Evolutionary conservation across 148 eudicot genomes (phyloP).

Genomic region (Heliosperma pusillum): DNA sequence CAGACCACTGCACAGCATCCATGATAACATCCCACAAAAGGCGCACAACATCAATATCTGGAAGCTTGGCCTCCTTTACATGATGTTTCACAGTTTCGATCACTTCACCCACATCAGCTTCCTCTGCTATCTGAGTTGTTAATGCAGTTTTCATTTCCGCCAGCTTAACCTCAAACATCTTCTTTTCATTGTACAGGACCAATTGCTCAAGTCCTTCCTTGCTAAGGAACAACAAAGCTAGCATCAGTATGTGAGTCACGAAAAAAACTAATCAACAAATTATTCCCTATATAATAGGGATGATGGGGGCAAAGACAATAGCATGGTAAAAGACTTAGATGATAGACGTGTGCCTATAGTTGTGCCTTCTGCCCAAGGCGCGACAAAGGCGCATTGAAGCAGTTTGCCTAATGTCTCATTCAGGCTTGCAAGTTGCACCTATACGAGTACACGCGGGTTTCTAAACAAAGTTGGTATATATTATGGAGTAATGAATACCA

Average conservation of each 20-base stretch:
- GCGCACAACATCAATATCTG: conserved; percentile 86
- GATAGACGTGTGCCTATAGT: not conserved
- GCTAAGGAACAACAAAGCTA: conserved; percentile 32
- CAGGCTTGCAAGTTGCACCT: not conserved
- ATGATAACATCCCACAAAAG: conserved; percentile 92
- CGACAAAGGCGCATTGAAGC: not conserved
- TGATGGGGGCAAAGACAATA: not conserved
- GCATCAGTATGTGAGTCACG: conserved; percentile 6
- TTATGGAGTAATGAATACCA: not conserved
- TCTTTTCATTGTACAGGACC: conserved; percentile 90
- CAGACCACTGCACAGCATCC: conserved; percentile 99
- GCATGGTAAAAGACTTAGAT: not conserved
- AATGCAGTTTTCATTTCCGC: conserved; percentile 93
- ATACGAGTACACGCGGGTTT: too few species aligned
- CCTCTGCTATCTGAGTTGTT: conserved; percentile 83
- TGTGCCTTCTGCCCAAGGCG: not conserved
- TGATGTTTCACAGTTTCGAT: conserved; percentile 82
- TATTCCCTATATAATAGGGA: not conserved
- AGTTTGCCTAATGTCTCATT: not conserved
- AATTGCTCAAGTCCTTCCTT: conserved; percentile 68
- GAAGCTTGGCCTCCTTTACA: conserved; percentile 87
- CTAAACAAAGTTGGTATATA: not conserved
- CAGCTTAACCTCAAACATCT: conserved; percentile 84
- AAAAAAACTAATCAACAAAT: not conserved
- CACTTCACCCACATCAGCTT: conserved; percentile 81